Evolutionary conservation across 2,329 filamentous ascomycete genomes (phyloP), one percentile per base, ranked within the genome.

Genomic region (Aspergillus amoenus): DNA sequence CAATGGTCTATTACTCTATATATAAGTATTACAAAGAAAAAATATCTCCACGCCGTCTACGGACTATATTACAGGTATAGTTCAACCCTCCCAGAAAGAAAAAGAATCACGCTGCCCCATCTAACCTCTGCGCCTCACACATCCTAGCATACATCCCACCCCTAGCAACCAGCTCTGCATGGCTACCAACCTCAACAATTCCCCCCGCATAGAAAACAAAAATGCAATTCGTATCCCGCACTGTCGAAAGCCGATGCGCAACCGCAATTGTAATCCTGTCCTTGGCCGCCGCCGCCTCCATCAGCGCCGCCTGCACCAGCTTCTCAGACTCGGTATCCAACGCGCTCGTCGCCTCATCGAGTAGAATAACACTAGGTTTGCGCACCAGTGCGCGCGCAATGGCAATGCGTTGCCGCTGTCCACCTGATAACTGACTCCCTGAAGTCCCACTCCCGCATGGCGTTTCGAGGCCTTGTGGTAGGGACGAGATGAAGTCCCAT

Each of bases 341-440:
- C 1, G 82, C 82, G 9, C 76, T 80, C 3, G 82, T 84, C 2
- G 91, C 90, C 77, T 94, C 90, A 66, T 94, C 90, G 0, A 95
- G 82, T 1, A 94, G 82, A 4, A 97, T 78, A 58, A 97, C 87
- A 74, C 90, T 92, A 5, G 93, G 93, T 66, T 96, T 86, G 13
- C 93, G 88, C 40, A 97, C 86, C 9, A 97, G 80, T 0, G 93
- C 93, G 4, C 93, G 87, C 3, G 94, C 93, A 69, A 97, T 97
- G 48, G 92, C 93, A 34, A 97, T 88, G 57, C 94, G 89, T 75
- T 97, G 93, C 71, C 96, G 96, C 75, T 97, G 93, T 0, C 93
- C 94, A 55, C 94, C 93, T 2, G 88, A 93, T 9, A 96, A 78
- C 70, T 97, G 84, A 11, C 85, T 83, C 40, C 93, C 94, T 77